Evolutionary conservation across 176 grass and related monocot genomes (phyloP).

Genomic region (Carex cristatella): DNA sequence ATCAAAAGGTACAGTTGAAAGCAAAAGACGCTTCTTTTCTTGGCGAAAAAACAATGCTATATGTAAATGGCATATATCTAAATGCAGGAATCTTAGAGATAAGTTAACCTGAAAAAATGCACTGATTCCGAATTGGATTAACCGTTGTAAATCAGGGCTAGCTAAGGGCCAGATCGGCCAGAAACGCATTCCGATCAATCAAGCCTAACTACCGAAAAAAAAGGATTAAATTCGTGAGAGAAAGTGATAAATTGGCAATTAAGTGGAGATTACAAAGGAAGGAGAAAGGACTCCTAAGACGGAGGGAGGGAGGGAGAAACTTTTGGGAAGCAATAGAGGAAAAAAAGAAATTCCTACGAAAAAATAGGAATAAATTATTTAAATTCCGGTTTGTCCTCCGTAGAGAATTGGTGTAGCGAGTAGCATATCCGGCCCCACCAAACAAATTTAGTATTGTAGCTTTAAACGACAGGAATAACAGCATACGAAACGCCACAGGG

Average conservation of each 20-base stretch:
- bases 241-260: not conserved
- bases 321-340: constrained; percentile 29
- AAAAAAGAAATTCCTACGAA: not conserved
- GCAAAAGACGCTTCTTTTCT: constrained; percentile 16
- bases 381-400: not conserved
- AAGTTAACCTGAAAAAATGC: constrained; percentile 3
- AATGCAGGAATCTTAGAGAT: not conserved
- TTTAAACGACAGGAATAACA: not conserved
- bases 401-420: not conserved
- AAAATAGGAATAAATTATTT: not conserved
- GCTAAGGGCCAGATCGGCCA: not conserved
- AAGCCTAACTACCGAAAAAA: not conserved
- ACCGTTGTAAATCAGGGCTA: constrained; percentile 26
- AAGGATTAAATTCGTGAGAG: not conserved
- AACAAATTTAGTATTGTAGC: not conserved
- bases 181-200: not conserved
- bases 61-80: not conserved
- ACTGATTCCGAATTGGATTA: constrained; percentile 16
- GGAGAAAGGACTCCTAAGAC: not conserved
- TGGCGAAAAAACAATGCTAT: not conserved
- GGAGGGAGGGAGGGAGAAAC: not conserved
- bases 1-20: not conserved
- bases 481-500: not conserved
- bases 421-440: not conserved
- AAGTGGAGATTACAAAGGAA: not conserved